Percentiles rank a stretch among this genome's conserved stretches.
These are phyloP conservation scores for Verticillium longisporum DNA, from an alignment of 2,329 filamentous ascomycete genomes.

Conservation along the genomic window DNA sequence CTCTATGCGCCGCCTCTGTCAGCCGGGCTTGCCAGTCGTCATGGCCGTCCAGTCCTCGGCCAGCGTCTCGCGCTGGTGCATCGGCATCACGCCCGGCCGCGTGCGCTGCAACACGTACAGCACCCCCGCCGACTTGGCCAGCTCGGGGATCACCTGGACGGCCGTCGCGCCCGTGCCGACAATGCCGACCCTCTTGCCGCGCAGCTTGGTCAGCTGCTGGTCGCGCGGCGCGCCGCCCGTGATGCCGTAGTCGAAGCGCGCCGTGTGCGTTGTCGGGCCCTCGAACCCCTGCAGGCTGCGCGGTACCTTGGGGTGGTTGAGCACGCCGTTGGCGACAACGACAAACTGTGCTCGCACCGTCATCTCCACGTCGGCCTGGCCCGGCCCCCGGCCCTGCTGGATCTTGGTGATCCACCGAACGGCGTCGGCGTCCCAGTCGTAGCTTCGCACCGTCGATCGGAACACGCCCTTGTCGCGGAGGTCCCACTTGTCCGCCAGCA, in stretches of 20 bases:
- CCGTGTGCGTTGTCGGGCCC: conserved; percentile 37
- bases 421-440: conserved; percentile 37
- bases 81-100: conserved; percentile 32
- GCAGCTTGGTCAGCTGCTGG: conserved; percentile 34
- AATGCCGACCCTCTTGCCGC: conserved; percentile 38
- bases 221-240: conserved; percentile 33
- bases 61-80: conserved; percentile 32
- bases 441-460: conserved; percentile 28
- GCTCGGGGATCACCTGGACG: conserved; percentile 34
- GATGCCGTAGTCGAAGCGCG: conserved; percentile 35
- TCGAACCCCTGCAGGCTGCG: conserved; percentile 33
- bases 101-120: conserved; percentile 53
- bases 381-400: conserved; percentile 17
- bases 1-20: conserved; percentile 37
- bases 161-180: conserved; percentile 44
- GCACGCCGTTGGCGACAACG: conserved; percentile 28
- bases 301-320: conserved; percentile 33
- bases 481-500: conserved; percentile 32
- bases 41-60: conserved; percentile 30
- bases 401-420: conserved; percentile 15
- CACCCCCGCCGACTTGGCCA: conserved; percentile 40
- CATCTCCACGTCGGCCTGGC: conserved; percentile 16
- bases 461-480: conserved; percentile 31
- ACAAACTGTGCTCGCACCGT: conserved; percentile 31
- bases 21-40: conserved; percentile 31